phyloP scores from a whole-genome alignment of 192 early-diverging fungal species.

The Umbelopsis vinacea region DNA sequence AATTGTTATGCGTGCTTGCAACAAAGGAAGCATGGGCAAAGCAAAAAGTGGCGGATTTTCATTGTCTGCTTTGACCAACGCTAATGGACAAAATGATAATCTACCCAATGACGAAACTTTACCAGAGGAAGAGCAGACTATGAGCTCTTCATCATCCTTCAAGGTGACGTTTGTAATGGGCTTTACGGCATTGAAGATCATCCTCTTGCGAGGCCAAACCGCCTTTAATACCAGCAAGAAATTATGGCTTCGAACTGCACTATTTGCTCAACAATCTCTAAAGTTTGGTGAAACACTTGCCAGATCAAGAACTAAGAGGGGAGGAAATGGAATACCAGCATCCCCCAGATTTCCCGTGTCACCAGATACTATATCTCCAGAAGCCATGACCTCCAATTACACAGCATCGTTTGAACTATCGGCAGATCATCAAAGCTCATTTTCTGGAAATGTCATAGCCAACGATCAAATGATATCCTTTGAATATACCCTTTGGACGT shows the following conservation, averaged over 20 bases:
- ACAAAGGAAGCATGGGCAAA: slow-evolving; percentile 29
- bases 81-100: background rate
- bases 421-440: background rate
- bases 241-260: slow-evolving; percentile 46
- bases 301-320: slow-evolving; percentile 8
- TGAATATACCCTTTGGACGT: slow-evolving; percentile 55
- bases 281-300: slow-evolving; percentile 42
- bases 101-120: slow-evolving; percentile 3
- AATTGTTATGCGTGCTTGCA: slow-evolving; percentile 31
- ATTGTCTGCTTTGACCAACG: slow-evolving; percentile 23
- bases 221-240: slow-evolving; percentile 49
- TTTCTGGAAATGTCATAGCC: slow-evolving; percentile 21
- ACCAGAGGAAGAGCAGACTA: slow-evolving; percentile 21
- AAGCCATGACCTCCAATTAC: background rate
- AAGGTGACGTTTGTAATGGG: slow-evolving; percentile 43
- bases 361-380: background rate
- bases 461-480: slow-evolving; percentile 6
- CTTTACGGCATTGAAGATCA: slow-evolving; percentile 57
- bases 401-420: background rate
- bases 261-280: slow-evolving; percentile 44
- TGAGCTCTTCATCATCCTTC: slow-evolving; percentile 32
- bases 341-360: slow-evolving; percentile 14
- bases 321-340: background rate
- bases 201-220: slow-evolving; percentile 52
- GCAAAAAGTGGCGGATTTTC: slow-evolving; percentile 27